These are phyloP conservation scores for Brettanomyces anomalus DNA, from an alignment of 805 yeast species.

Conservation along the genomic window DNA sequence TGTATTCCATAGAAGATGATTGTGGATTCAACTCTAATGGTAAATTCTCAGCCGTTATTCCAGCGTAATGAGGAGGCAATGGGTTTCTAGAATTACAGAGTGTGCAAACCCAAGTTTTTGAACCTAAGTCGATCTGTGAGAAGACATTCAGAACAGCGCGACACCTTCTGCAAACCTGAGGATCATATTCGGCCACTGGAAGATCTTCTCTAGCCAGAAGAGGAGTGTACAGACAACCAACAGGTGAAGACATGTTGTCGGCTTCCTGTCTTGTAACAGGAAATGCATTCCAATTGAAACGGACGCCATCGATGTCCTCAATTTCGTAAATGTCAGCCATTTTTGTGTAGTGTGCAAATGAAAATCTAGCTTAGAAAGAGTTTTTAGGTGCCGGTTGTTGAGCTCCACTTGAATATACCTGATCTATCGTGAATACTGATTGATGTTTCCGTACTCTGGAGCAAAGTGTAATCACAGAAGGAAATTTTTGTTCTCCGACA, in stretches of 20 bases:
- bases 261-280: constrained; percentile 89
- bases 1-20: constrained; percentile 77
- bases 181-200: constrained; percentile 77
- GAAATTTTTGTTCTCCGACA: no score
- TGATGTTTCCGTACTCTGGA: no score
- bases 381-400: no score
- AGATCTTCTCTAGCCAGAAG: constrained; percentile 69
- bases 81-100: constrained; percentile 72
- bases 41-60: constrained; percentile 62
- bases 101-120: constrained; percentile 79
- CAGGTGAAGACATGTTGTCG: constrained; percentile 84
- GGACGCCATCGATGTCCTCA: constrained; percentile 56
- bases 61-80: constrained; percentile 75
- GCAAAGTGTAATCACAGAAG: no score
- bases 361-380: no score
- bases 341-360: no score
- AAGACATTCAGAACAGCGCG: constrained; percentile 82
- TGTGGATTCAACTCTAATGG: constrained; percentile 71
- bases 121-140: constrained; percentile 67
- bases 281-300: constrained; percentile 78
- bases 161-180: constrained; percentile 77
- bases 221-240: constrained; percentile 94
- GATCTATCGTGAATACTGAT: no score
- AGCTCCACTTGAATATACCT: no score
- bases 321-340: constrained; percentile 46